Percentiles rank a stretch among this genome's conserved stretches.
These are phyloP conservation scores for Quercus bicolor DNA, from an alignment of 306 rosid species.

Conservation along the genomic window DNA sequence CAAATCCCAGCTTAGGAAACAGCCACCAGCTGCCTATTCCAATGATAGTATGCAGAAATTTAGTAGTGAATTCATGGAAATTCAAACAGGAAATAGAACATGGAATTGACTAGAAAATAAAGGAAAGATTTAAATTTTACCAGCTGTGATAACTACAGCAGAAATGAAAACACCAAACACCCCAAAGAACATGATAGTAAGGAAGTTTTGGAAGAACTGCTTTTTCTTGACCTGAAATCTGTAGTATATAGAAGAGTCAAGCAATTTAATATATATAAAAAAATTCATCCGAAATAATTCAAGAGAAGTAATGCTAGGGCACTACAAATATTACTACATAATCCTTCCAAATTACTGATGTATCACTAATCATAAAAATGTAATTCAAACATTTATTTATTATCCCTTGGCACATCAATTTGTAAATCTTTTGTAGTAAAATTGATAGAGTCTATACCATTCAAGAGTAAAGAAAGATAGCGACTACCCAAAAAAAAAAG, in stretches of 20 bases:
- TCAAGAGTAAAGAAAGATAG: not conserved
- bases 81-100: not conserved
- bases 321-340: too few species aligned
- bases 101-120: not conserved
- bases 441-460: too few species aligned
- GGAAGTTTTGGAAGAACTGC: constrained; percentile 79
- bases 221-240: constrained; percentile 99
- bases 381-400: too few species aligned
- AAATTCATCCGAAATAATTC: not conserved
- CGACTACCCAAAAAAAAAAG: too few species aligned
- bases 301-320: not conserved
- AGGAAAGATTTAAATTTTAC: constrained; percentile 30
- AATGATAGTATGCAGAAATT: constrained; percentile 31
- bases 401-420: too few species aligned
- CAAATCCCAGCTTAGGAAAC: constrained; percentile 70
- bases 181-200: constrained; percentile 85
- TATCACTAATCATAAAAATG: too few species aligned
- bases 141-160: constrained; percentile 46
- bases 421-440: too few species aligned
- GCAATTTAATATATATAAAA: not conserved
- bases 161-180: constrained; percentile 85
- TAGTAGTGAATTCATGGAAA: constrained; percentile 11
- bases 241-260: constrained; percentile 4
- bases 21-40: constrained; percentile 79
- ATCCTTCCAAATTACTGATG: too few species aligned